A percentile compares a stretch with the other conserved stretches of the same genome.
phyloP scores from a whole-genome alignment of 768 basidiomycete genomes.

The Amylocystis lapponica region DNA sequence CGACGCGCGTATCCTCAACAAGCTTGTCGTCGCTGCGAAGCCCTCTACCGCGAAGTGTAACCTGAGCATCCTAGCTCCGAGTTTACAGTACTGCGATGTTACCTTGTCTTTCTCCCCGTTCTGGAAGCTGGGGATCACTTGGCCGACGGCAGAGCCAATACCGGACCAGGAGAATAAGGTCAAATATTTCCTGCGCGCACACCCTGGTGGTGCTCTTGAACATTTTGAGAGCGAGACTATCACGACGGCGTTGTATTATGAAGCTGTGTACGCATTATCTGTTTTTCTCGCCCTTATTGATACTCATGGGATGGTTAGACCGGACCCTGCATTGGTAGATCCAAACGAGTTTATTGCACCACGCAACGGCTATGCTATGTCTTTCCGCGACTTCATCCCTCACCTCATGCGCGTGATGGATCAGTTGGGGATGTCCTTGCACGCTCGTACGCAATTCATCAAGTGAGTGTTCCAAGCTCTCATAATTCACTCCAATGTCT shows the following conservation, averaged over 20 bases:
- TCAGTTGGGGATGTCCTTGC: conserved; percentile 77
- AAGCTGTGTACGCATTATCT: conserved; percentile 52
- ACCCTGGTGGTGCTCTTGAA: conserved; percentile 82
- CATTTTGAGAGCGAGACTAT: conserved; percentile 83
- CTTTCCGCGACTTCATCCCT: conserved; percentile 71
- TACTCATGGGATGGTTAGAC: conserved; percentile 38
- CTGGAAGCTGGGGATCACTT: conserved; percentile 72
- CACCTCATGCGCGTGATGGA: conserved; percentile 81
- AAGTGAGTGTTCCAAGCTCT: conserved; percentile 43
- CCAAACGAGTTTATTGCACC: conserved; percentile 76
- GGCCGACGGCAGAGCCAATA: conserved; percentile 70
- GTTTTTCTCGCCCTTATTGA: not conserved
- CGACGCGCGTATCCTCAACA: conserved; percentile 72
- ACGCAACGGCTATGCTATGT: conserved; percentile 82
- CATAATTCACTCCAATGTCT: not conserved
- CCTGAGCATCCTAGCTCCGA: conserved; percentile 66
- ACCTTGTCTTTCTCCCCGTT: conserved; percentile 61
- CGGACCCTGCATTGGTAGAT: conserved; percentile 71
- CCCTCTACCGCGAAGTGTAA: conserved; percentile 74
- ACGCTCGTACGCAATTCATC: conserved; percentile 77
- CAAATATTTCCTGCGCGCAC: conserved; percentile 78
- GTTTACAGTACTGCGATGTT: conserved; percentile 76
- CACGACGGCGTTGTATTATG: conserved; percentile 78
- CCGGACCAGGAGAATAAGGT: conserved; percentile 51
- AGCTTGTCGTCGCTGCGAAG: conserved; percentile 68